Evolutionary conservation across 441 rosid species (phyloP).

Genomic region (Syzygium malaccense): DNA sequence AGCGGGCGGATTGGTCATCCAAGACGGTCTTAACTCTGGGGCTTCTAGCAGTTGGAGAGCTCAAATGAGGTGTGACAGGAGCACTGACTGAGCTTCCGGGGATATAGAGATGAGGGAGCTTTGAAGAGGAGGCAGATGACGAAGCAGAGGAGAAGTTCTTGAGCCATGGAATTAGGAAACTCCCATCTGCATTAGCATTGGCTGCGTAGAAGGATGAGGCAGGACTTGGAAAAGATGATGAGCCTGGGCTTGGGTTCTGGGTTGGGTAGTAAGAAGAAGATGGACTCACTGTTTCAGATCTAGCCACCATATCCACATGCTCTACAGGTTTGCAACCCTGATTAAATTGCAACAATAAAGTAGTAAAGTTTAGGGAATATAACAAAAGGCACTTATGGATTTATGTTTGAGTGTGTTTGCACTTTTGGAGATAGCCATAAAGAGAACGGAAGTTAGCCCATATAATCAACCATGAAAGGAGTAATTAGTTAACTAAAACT

Average conservation of each 20-base stretch:
- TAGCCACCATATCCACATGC: conserved; percentile 38
- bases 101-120: conserved; percentile 42
- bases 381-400: background rate
- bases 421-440: background rate
- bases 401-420: background rate
- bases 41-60: conserved; percentile 62
- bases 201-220: conserved; percentile 45
- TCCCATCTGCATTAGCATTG: conserved; percentile 40
- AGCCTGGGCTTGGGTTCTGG: conserved; percentile 48
- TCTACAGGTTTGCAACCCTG: conserved; percentile 66
- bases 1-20: conserved; percentile 35
- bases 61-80: conserved; percentile 68
- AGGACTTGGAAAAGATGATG: conserved; percentile 61
- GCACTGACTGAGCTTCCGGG: conserved; percentile 70
- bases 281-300: conserved; percentile 47
- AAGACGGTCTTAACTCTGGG: conserved; percentile 39
- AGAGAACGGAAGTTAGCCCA: background rate
- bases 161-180: conserved; percentile 59
- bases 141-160: conserved; percentile 64
- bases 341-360: background rate
- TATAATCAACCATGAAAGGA: background rate
- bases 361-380: background rate
- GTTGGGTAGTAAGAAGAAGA: conserved; percentile 64
- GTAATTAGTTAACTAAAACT: background rate
- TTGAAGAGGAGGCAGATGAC: conserved; percentile 61